phyloP scores from a whole-genome alignment of 2,329 filamentous ascomycete genomes.

The Ceratocystis huliohia region DNA sequence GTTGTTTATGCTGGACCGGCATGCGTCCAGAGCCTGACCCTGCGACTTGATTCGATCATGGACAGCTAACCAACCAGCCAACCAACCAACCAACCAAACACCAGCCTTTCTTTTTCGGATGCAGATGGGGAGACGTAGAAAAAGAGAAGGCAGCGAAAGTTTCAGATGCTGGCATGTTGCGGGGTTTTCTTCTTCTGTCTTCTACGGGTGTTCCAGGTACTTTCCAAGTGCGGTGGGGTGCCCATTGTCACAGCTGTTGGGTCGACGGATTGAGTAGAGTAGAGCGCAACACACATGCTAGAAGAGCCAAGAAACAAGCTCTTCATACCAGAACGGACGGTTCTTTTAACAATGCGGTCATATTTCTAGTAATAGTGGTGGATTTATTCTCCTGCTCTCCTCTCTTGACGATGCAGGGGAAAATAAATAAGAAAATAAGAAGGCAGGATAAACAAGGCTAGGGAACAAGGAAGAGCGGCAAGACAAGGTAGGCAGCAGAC shows the following conservation, averaged over 20 bases:
- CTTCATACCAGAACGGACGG: too few relatives aligned
- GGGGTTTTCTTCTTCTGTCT: background rate
- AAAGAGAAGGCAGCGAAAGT: background rate
- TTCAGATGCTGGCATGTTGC: constrained; percentile 3
- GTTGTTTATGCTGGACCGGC: background rate
- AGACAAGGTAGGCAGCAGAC: background rate
- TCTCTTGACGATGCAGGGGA: background rate
- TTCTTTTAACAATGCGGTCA: background rate
- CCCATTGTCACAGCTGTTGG: too few relatives aligned
- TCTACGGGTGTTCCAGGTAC: background rate
- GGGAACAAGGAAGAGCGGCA: background rate
- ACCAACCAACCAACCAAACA: background rate
- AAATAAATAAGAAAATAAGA: background rate
- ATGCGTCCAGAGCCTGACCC: background rate
- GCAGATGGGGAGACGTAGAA: background rate
- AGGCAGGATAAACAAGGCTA: too few relatives aligned
- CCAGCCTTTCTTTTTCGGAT: background rate
- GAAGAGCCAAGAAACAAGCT: too few relatives aligned
- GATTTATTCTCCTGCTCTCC: background rate
- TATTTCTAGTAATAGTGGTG: too few relatives aligned
- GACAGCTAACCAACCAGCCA: background rate
- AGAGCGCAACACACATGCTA: too few relatives aligned
- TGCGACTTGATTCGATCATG: background rate
- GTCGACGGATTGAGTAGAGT: too few relatives aligned
- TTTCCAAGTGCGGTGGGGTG: too few relatives aligned